phyloP scores from a whole-genome alignment of 2,329 filamentous ascomycete genomes.

The Fusarium circinatum region DNA sequence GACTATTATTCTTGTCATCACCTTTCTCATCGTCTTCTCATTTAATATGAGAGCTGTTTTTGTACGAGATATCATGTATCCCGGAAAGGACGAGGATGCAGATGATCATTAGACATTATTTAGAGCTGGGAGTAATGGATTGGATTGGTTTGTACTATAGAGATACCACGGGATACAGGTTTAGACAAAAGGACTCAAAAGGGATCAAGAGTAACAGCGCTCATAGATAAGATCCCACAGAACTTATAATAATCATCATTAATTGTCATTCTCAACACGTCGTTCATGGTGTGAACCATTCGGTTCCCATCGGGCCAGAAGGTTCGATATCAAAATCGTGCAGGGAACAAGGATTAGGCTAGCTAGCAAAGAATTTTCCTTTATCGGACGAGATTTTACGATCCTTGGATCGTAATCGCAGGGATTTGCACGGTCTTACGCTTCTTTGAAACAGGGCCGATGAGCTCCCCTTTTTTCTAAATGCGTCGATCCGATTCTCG shows the following conservation, averaged over 20 bases:
- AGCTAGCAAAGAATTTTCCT: not conserved
- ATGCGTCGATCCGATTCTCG: constrained; percentile 11
- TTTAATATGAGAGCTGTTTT: constrained; percentile 59
- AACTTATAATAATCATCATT: not conserved
- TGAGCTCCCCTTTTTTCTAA: constrained; percentile 18
- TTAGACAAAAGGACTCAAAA: constrained; percentile 14
- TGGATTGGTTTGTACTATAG: constrained; percentile 2
- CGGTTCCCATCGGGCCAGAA: constrained; percentile 2
- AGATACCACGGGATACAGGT: constrained; percentile 23
- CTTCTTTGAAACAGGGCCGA: constrained; percentile 30
- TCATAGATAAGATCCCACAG: not conserved
- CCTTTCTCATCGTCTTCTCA: constrained; percentile 56
- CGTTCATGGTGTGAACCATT: not conserved
- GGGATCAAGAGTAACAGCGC: not conserved
- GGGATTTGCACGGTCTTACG: constrained; percentile 13
- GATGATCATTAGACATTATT: constrained; percentile 53
- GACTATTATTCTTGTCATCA: constrained; percentile 57
- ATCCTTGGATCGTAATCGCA: constrained; percentile 16
- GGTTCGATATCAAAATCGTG: not conserved
- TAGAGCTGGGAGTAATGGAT: constrained; percentile 3
- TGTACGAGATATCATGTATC: constrained; percentile 65
- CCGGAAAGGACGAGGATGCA: constrained; percentile 64
- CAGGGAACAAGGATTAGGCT: not conserved
- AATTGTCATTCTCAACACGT: not conserved
- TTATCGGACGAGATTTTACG: constrained; percentile 5